Evolutionary conservation across 495 filamentous ascomycete species (phyloP), one percentile per base, ranked within the genome.

Genomic region (Penicillium goetzii): DNA sequence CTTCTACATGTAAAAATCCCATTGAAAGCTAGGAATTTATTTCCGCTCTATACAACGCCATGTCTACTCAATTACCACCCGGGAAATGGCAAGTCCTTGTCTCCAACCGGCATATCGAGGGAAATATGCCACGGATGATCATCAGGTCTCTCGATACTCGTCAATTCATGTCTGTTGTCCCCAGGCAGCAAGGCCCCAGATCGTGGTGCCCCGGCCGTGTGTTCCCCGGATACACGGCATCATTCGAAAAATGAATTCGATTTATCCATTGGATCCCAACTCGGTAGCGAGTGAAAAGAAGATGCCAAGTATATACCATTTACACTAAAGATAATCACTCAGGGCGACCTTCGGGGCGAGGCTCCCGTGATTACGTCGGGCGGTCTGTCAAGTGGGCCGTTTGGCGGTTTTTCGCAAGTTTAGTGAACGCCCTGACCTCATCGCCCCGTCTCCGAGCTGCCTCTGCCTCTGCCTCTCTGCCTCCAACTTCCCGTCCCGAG

Each of bases 281-380:
- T 21, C n/a, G 15, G 6, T 41, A 6, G 17, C 41, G n/a, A 21
- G 9, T 19, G 15, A 1, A 21, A 43, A 19, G 12, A 40, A 17
- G 36, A 40, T 40, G 43, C 43, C 43, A 47, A 47, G 43, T 47
- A 47, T 23, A 41, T 7, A 41, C 17, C 12, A 40, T 41, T 7
- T 3, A 41, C 19, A 5, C 36, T 3, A 5, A 30, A 25, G 11
- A 11, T 12, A 10, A 8, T 4, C 14, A 15, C 12, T 17, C 25
- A 14, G 43, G 43, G 19, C 43, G 21, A 9, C 43, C 43, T 12
- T 47, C 43, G 21, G 43, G 43, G 43, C 43, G 43, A 47, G 19
- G 43, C 47, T n/a, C 47, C 47, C 23, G 47, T 51, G 15, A 51
- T 51, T 51, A 51, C 47, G 47, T 51, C 47, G 47, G 47, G 47